phyloP scores from a whole-genome alignment of 208 protist genomes.

The Crithidia fasciculata region DNA sequence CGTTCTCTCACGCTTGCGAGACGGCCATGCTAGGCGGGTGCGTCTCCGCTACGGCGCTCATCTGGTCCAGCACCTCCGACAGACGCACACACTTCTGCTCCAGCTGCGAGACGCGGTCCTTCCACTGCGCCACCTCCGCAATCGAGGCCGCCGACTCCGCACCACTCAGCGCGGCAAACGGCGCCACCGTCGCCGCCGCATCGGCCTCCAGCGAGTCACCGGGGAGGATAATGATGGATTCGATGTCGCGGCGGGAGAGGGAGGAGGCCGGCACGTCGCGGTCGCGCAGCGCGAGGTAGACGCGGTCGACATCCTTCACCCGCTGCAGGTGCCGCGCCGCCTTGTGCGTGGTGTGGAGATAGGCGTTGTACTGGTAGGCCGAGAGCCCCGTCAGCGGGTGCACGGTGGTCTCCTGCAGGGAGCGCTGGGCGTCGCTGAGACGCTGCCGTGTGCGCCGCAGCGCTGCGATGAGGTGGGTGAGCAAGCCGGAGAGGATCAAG shows the following conservation, averaged over 20 bases:
- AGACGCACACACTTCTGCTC: constrained; percentile 47
- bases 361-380: constrained; percentile 44
- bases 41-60: constrained; percentile 45
- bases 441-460: constrained; percentile 51
- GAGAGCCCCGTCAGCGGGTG: constrained; percentile 58
- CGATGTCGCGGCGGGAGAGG: constrained; percentile 59
- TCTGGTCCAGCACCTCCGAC: constrained; percentile 41
- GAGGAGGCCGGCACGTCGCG: constrained; percentile 51
- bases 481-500: constrained; percentile 37
- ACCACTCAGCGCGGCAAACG: neutral
- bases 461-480: constrained; percentile 49
- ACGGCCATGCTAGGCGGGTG: constrained; percentile 62
- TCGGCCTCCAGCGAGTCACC: constrained; percentile 31
- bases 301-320: constrained; percentile 61
- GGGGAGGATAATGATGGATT: constrained; percentile 45
- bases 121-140: constrained; percentile 30
- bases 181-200: neutral
- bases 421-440: constrained; percentile 37
- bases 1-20: constrained; percentile 30
- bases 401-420: constrained; percentile 41
- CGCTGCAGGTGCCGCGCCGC: constrained; percentile 61
- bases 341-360: constrained; percentile 40
- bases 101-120: constrained; percentile 36
- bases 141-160: constrained; percentile 13
- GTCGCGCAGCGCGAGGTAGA: constrained; percentile 51